phyloP scores from a whole-genome alignment of 1,284 basidiomycete genomes.

The Sporisorium iseilematis-ciliati region DNA sequence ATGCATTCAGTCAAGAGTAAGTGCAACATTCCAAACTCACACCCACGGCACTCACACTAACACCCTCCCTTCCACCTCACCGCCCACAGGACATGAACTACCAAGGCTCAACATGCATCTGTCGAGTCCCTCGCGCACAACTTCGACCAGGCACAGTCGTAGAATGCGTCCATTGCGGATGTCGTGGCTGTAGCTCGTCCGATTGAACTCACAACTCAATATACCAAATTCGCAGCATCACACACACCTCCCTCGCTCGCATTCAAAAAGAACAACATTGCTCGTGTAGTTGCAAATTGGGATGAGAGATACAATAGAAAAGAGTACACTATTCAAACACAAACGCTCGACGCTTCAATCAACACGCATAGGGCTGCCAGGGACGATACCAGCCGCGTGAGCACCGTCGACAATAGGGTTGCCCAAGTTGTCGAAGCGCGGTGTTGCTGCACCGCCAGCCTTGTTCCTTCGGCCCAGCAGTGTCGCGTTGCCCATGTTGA shows the following conservation, averaged over 20 bases:
- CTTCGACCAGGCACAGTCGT: constrained; percentile 92
- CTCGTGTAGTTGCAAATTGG: constrained; percentile 21
- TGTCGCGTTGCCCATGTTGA: constrained; percentile 66
- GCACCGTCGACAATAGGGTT: constrained; percentile 49
- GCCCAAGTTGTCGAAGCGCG: constrained; percentile 38
- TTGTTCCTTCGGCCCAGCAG: constrained; percentile 63
- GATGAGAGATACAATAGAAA: background rate
- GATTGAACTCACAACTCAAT: constrained; percentile 33
- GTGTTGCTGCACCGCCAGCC: constrained; percentile 19
- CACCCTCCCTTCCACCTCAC: background rate
- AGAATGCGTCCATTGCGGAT: constrained; percentile 91
- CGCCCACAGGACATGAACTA: constrained; percentile 91
- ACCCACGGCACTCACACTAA: constrained; percentile 23
- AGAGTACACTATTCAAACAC: background rate
- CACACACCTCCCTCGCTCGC: background rate
- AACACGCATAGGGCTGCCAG: constrained; percentile 58
- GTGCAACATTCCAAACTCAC: constrained; percentile 46
- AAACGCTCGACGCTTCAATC: constrained; percentile 21
- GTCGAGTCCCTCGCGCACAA: constrained; percentile 94
- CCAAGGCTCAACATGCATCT: constrained; percentile 98
- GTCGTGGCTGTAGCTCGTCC: constrained; percentile 61
- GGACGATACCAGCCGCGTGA: constrained; percentile 48
- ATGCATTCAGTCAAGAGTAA: constrained; percentile 92
- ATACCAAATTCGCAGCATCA: background rate
- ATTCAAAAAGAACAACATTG: background rate